Evolutionary conservation across 2,329 filamentous ascomycete genomes (phyloP).

Genomic region (Neonectria coccinea): DNA sequence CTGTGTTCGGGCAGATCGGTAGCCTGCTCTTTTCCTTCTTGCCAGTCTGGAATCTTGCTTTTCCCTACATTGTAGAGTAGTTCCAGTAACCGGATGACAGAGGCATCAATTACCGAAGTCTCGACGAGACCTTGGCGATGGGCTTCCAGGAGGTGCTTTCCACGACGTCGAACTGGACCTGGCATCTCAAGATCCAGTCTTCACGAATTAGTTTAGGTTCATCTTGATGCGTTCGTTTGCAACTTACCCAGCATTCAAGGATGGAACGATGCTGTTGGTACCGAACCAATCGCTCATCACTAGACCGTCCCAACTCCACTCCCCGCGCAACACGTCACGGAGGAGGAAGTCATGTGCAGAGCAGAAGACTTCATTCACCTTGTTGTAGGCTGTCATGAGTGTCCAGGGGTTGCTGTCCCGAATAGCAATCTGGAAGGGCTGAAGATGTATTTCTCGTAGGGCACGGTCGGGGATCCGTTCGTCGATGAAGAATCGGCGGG

Average conservation of each 20-base stretch:
- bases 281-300: conserved; percentile 61
- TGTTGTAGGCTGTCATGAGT: conserved; percentile 60
- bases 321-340: conserved; percentile 53
- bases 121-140: conserved; percentile 21
- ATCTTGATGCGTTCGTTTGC: too few species aligned
- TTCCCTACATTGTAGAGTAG: conserved; percentile 28
- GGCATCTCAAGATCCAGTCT: conserved; percentile 35
- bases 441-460: conserved; percentile 51
- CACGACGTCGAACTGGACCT: conserved; percentile 25
- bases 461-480: conserved; percentile 31
- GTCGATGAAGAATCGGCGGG: conserved; percentile 28
- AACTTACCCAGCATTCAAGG: conserved; percentile 43
- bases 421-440: conserved; percentile 57
- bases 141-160: conserved; percentile 31
- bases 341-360: conserved; percentile 54
- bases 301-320: conserved; percentile 58
- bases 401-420: conserved; percentile 52
- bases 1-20: conserved; percentile 31
- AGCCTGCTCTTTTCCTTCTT: conserved; percentile 26
- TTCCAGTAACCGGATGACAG: conserved; percentile 22
- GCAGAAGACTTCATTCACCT: conserved; percentile 57
- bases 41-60: conserved; percentile 27
- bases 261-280: conserved; percentile 42
- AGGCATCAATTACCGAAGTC: conserved; percentile 23
- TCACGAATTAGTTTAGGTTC: not conserved